phyloP scores from a whole-genome alignment of 805 yeast species.

The Lachancea sp. region DNA sequence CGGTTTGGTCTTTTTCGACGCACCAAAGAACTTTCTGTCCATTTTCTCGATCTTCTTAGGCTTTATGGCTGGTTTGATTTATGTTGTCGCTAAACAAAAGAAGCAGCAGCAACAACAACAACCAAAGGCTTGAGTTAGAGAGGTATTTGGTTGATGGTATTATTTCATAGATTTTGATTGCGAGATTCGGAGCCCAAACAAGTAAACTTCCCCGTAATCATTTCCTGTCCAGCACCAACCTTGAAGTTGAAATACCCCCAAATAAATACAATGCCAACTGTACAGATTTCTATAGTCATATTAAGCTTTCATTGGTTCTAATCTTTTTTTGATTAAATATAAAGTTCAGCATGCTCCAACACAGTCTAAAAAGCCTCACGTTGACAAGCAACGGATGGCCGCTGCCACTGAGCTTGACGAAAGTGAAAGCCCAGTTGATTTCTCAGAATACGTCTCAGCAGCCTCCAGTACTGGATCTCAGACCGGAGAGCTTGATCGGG shows the following conservation, averaged over 20 bases:
- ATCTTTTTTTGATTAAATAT: too few species aligned
- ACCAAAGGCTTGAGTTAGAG: conserved; percentile 1
- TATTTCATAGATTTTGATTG: background rate
- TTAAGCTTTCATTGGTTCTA: too few species aligned
- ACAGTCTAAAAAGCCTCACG: too few species aligned
- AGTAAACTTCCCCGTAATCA: too few species aligned
- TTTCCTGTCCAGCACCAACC: too few species aligned
- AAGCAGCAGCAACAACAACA: conserved; percentile 40
- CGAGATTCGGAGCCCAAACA: too few species aligned
- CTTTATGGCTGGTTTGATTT: conserved; percentile 90
- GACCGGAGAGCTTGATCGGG: background rate
- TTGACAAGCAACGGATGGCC: background rate
- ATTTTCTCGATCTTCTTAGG: conserved; percentile 89
- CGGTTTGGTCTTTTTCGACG: conserved; percentile 91
- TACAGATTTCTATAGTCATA: too few species aligned
- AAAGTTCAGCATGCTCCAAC: too few species aligned
- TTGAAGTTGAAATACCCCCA: too few species aligned
- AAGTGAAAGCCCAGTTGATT: background rate
- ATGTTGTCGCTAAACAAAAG: conserved; percentile 91
- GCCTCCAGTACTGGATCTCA: background rate
- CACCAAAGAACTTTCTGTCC: conserved; percentile 88
- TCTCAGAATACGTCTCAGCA: background rate
- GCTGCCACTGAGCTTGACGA: background rate
- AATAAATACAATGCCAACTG: too few species aligned
- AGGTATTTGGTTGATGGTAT: background rate